A percentile compares a stretch with the other conserved stretches of the same genome.
Conservation (phyloP, 2,329 filamentous ascomycete species). For the Epichloe elymi region DNA sequence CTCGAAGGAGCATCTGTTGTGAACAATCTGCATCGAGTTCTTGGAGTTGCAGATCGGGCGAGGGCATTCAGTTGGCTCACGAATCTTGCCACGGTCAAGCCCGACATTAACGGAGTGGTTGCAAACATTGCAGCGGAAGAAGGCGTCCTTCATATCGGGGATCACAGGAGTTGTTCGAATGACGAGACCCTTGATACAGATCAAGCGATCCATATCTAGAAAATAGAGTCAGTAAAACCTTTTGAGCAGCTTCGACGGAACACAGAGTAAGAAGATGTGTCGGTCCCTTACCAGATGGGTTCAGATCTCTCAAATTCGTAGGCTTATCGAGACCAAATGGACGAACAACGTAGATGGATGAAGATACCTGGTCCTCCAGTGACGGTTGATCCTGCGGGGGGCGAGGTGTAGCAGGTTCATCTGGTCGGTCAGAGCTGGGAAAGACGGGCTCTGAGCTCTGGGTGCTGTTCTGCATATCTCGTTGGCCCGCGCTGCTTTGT, state of each 20-base stretch:
- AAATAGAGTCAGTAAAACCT: not conserved
- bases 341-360: constrained; percentile 70
- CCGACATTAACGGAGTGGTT: constrained; percentile 83
- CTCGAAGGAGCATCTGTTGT: constrained; percentile 88
- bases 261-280: not conserved
- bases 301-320: constrained; percentile 86
- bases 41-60: constrained; percentile 66
- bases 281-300: constrained; percentile 53
- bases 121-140: constrained; percentile 91
- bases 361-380: constrained; percentile 69
- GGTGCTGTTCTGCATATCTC: constrained; percentile 29
- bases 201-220: constrained; percentile 83
- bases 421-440: constrained; percentile 64
- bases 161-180: constrained; percentile 94
- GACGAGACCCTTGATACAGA: constrained; percentile 89
- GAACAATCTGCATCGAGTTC: constrained; percentile 97
- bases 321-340: constrained; percentile 79
- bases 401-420: constrained; percentile 26
- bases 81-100: constrained; percentile 90
- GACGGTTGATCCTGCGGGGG: constrained; percentile 36
- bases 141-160: constrained; percentile 97
- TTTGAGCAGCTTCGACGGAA: not conserved
- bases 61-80: constrained; percentile 83
- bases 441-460: constrained; percentile 64
- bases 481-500: constrained; percentile 40